Evolutionary conservation across 176 grass and related monocot species (phyloP), one percentile per base, ranked within the genome.

Genomic region (Bromus sterilis): DNA sequence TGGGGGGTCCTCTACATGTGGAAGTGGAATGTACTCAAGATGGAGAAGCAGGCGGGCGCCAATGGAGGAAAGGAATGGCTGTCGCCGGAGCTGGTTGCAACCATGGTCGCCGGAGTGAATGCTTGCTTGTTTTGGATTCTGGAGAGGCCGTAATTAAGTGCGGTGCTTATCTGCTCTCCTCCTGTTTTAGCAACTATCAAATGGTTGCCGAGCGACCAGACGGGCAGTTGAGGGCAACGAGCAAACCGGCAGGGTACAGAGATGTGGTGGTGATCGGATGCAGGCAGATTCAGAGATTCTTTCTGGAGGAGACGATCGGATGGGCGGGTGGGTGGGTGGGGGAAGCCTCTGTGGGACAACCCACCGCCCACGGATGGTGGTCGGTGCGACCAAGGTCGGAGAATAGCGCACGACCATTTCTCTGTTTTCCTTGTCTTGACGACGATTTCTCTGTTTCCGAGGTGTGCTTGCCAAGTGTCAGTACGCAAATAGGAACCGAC

Each of bases 61-160:
- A 2, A 10, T 11, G 42, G 33, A 24, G 79, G 66, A 43, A 59
- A 32, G 23, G 6, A n/a, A n/a, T n/a, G n/a, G n/a, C n/a, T n/a
- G n/a, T n/a, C n/a, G n/a, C n/a, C n/a, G n/a, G n/a, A n/a, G n/a
- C n/a, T n/a, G n/a, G n/a, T n/a, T n/a, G n/a, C n/a, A n/a, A n/a
- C n/a, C n/a, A n/a, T n/a, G n/a, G n/a, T n/a, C n/a, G n/a, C n/a
- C n/a, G n/a, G n/a, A n/a, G n/a, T n/a, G n/a, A n/a, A n/a, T n/a
- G n/a, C n/a, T n/a, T 84, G 81, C 81, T 39, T 39, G 35, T 67
- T 84, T 18, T 67, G 58, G 70, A 87, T 18, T 62, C 6, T 78
- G 44, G 56, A 87, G 56, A 11, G 63, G n/a, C 34, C 37, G 73
- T 73, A 10, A 20, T 1, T 7, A 6, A 49, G 66, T 56, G n/a